These are phyloP conservation scores for Alternaria sp. DNA, from an alignment of 2,329 filamentous ascomycete species.

Conservation along the genomic window DNA sequence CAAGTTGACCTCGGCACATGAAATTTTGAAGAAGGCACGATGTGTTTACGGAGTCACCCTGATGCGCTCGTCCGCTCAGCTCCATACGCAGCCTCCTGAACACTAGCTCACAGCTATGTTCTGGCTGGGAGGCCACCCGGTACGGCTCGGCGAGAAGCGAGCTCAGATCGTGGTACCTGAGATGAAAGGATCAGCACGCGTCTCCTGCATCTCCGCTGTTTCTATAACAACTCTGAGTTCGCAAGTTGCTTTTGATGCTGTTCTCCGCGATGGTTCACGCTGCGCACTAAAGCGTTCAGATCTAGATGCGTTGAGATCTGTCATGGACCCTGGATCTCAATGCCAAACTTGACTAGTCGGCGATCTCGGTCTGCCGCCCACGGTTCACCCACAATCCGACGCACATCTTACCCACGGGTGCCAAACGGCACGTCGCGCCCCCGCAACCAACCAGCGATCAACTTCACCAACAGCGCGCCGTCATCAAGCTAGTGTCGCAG, in stretches of 20 bases:
- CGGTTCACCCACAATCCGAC: constrained; percentile 2
- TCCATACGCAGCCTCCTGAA: not conserved
- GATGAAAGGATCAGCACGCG: not conserved
- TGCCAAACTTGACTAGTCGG: not conserved
- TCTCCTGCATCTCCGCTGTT: not conserved
- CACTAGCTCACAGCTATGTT: not conserved
- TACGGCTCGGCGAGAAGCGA: not conserved
- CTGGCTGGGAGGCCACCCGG: not conserved
- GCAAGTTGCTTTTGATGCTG: not conserved
- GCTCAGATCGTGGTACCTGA: not conserved
- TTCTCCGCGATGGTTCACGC: not conserved
- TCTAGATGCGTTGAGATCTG: constrained; percentile 1
- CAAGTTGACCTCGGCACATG: not conserved
- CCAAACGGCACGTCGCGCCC: not conserved
- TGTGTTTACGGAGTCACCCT: not conserved
- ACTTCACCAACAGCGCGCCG: not conserved
- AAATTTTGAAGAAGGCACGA: not conserved
- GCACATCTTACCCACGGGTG: constrained; percentile 3
- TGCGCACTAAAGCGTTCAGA: not conserved
- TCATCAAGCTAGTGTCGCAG: not conserved
- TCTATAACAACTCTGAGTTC: not conserved
- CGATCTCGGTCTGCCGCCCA: not conserved
- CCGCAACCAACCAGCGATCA: not conserved
- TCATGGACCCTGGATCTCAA: not conserved
- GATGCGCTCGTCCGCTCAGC: not conserved